These are phyloP conservation scores for Tricharina praecox DNA, from an alignment of 495 filamentous ascomycete species.

Conservation along the genomic window DNA sequence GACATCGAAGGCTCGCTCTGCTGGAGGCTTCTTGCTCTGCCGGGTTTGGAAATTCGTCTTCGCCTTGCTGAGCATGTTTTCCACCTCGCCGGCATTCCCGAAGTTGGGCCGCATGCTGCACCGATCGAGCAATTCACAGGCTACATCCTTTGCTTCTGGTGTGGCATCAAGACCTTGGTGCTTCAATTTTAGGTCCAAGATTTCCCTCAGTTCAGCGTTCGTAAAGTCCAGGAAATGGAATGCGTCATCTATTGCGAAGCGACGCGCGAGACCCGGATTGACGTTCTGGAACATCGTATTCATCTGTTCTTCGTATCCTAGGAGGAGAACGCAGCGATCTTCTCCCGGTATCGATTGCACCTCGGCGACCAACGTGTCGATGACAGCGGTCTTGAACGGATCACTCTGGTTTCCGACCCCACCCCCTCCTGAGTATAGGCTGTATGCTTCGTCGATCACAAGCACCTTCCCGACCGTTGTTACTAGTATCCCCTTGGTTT, in stretches of 20 bases:
- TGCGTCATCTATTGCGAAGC: constrained; percentile 47
- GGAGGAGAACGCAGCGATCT: constrained; percentile 61
- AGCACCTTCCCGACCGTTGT: constrained; percentile 50
- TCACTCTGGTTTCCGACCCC: constrained; percentile 27
- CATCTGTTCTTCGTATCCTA: constrained; percentile 69
- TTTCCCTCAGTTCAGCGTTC: constrained; percentile 25
- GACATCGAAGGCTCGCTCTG: constrained; percentile 16
- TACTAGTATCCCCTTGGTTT: constrained; percentile 54
- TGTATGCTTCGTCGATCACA: constrained; percentile 63
- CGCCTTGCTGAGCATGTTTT: constrained; percentile 37
- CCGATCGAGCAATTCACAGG: constrained; percentile 36
- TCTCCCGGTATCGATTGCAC: constrained; percentile 62
- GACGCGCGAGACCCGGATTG: constrained; percentile 55
- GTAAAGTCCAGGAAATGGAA: constrained; percentile 37
- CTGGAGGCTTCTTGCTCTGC: constrained; percentile 42
- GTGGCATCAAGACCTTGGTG: constrained; percentile 32
- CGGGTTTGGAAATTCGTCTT: constrained; percentile 24
- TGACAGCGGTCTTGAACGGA: constrained; percentile 45
- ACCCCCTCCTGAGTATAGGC: constrained; percentile 22
- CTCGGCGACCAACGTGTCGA: constrained; percentile 69
- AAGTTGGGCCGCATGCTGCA: constrained; percentile 42
- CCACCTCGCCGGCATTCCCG: constrained; percentile 47
- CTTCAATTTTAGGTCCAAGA: constrained; percentile 35
- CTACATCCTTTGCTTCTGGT: constrained; percentile 30
- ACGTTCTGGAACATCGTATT: constrained; percentile 61